phyloP scores from a whole-genome alignment of 495 filamentous ascomycete species.

The Neurospora sp. region DNA sequence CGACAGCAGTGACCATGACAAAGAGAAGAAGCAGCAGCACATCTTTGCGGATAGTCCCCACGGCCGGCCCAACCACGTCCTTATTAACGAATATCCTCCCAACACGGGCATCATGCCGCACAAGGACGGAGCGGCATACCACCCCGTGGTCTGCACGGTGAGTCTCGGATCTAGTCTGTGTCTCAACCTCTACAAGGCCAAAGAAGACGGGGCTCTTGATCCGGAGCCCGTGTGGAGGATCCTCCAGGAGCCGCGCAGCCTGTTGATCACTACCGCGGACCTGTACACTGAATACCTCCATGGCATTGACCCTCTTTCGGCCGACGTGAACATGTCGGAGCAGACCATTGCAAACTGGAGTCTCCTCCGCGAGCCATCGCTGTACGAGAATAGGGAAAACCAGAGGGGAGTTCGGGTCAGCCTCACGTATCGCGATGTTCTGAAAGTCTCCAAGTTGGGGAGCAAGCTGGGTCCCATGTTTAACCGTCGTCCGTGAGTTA shows the following conservation, averaged over 20 bases:
- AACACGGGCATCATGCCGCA: conserved; percentile 95
- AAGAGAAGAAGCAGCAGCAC: conserved; percentile 8
- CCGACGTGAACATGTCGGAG: conserved; percentile 49
- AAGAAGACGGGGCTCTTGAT: conserved; percentile 37
- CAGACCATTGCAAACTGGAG: conserved; percentile 74
- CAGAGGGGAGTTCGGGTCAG: conserved; percentile 63
- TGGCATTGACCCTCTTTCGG: conserved; percentile 55
- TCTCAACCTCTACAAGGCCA: conserved; percentile 65
- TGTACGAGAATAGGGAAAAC: conserved; percentile 48
- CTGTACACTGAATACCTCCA: conserved; percentile 69
- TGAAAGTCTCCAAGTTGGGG: conserved; percentile 71
- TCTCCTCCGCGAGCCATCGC: conserved; percentile 51
- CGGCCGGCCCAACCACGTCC: conserved; percentile 71
- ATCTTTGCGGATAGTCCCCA: conserved; percentile 70
- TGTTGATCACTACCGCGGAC: conserved; percentile 59
- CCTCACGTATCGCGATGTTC: conserved; percentile 87
- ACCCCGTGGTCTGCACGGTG: conserved; percentile 81
- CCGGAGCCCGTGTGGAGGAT: conserved; percentile 52
- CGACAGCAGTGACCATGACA: conserved; percentile 8
- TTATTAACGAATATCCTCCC: conserved; percentile 84
- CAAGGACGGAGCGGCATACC: conserved; percentile 83
- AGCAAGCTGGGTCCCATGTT: conserved; percentile 52
- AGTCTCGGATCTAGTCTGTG: conserved; percentile 70
- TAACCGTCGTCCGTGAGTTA: conserved; percentile 17
- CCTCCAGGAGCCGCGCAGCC: conserved; percentile 76